Percentiles rank a stretch among this genome's conserved stretches.
These are phyloP conservation scores for Saccharomycopsis sp. DNA, from an alignment of 805 yeast species.

Conservation along the genomic window DNA sequence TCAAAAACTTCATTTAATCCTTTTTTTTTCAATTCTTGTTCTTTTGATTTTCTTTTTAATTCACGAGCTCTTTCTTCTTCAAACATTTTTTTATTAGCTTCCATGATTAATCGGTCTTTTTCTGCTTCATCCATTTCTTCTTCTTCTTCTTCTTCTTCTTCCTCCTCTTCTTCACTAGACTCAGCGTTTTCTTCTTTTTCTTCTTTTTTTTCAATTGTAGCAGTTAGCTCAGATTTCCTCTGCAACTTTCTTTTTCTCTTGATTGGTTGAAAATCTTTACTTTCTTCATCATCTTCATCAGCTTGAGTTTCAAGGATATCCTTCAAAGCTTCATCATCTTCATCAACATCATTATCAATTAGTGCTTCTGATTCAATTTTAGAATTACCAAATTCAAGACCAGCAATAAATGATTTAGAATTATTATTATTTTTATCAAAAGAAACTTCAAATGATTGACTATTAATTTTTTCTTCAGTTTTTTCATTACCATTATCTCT, in stretches of 20 bases:
- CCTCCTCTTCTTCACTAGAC: conserved; percentile 16
- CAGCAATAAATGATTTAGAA: conserved; percentile 13
- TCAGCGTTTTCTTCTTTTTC: conserved; percentile 18
- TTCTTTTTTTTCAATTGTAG: conserved; percentile 13
- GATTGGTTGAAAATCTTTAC: neutral
- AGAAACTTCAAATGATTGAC: neutral
- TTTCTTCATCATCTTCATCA: conserved; percentile 5
- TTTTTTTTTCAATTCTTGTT: conserved; percentile 41
- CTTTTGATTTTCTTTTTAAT: conserved; percentile 20
- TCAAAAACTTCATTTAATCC: conserved; percentile 58
- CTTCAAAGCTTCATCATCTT: conserved; percentile 2
- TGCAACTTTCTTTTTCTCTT: conserved; percentile 2
- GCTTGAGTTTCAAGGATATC: conserved; percentile 9
- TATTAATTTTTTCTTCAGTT: neutral
- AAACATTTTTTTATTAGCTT: conserved; percentile 19
- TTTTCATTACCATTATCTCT: conserved; percentile 7
- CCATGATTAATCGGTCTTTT: conserved; percentile 20
- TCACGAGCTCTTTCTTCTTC: conserved; percentile 18
- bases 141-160: conserved; percentile 15
- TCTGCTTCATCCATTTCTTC: conserved; percentile 17
- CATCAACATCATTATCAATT: conserved; percentile 4
- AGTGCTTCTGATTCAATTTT: no score
- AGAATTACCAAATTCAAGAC: conserved; percentile 14
- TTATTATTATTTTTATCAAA: neutral
- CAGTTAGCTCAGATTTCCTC: neutral